Percentiles rank a stretch among this genome's conserved stretches.
These are phyloP conservation scores for Taiozyma onychis DNA, from an alignment of 1,139 yeast genomes.

Conservation along the genomic window DNA sequence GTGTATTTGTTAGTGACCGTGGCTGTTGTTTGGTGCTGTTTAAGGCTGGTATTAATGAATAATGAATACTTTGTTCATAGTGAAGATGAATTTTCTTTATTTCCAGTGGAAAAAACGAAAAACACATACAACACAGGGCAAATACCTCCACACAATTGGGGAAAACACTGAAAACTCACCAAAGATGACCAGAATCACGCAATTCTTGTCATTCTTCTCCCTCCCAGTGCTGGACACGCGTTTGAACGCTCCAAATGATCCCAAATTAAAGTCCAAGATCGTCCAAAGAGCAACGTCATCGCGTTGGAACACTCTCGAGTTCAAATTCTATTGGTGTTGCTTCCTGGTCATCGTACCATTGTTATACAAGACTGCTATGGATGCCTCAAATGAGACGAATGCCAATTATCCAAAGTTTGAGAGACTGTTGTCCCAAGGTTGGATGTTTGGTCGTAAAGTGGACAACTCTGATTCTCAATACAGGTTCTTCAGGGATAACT, in stretches of 20 bases:
- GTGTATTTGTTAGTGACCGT: not conserved
- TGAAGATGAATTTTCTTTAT: too few relatives aligned
- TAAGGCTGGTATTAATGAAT: too few relatives aligned
- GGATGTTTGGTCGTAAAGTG: constrained; percentile 76
- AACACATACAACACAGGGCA: not conserved
- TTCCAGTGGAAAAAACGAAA: too few relatives aligned
- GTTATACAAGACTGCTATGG: constrained; percentile 77
- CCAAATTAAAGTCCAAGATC: constrained; percentile 36
- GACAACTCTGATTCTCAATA: constrained; percentile 93
- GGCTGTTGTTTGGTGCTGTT: too few relatives aligned
- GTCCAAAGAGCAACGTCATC: constrained; percentile 44
- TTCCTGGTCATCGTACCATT: constrained; percentile 71
- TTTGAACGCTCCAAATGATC: constrained; percentile 48
- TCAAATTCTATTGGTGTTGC: constrained; percentile 54
- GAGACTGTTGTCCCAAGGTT: constrained; percentile 57
- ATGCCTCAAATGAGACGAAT: constrained; percentile 71
- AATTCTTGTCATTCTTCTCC: constrained; percentile 43
- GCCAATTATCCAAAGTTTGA: constrained; percentile 67
- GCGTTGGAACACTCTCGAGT: constrained; percentile 74
- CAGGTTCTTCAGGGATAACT: constrained; percentile 77
- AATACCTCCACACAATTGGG: not conserved
- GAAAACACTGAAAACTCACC: not conserved
- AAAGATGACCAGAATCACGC: constrained; percentile 4
- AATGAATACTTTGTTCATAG: too few relatives aligned
- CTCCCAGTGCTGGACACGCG: constrained; percentile 77